Evolutionary conservation across 345 rosid species (phyloP).

Genomic region (Syzygium oleosum): DNA sequence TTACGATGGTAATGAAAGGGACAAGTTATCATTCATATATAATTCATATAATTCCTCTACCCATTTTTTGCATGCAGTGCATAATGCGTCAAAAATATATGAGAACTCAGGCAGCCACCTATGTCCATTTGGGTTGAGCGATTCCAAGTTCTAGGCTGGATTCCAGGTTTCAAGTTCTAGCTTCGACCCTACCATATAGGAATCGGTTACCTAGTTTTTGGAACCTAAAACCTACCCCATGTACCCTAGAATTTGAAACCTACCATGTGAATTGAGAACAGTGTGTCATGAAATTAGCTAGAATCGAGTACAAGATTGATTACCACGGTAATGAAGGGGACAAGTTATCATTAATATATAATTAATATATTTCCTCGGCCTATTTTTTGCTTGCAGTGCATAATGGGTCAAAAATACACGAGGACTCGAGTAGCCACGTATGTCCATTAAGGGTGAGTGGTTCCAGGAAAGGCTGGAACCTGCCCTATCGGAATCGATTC

Average conservation of each 20-base stretch:
- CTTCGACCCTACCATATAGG: too few species aligned
- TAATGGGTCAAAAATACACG: neutral
- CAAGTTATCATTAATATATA: neutral
- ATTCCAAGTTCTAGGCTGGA: too few species aligned
- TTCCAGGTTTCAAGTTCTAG: too few species aligned
- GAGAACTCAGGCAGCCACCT: neutral
- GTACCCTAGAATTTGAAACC: too few species aligned
- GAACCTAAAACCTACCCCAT: too few species aligned
- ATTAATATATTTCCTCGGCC: neutral
- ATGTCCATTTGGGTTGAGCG: too few species aligned
- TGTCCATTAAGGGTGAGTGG: too few species aligned
- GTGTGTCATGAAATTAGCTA: neutral
- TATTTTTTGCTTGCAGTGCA: neutral
- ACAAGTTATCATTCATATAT: neutral
- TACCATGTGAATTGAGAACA: too few species aligned
- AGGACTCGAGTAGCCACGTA: neutral
- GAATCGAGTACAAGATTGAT: neutral
- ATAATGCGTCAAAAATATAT: too few species aligned
- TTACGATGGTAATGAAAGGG: neutral
- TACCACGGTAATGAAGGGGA: neutral
- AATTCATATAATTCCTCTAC: neutral
- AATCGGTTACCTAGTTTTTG: too few species aligned
- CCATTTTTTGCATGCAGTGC: neutral
- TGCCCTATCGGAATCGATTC: too few species aligned
- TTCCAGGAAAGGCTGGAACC: too few species aligned